Base-by-base conservation (phyloP, 495 filamentous ascomycete species). In the Penicillium salamii region DNA sequence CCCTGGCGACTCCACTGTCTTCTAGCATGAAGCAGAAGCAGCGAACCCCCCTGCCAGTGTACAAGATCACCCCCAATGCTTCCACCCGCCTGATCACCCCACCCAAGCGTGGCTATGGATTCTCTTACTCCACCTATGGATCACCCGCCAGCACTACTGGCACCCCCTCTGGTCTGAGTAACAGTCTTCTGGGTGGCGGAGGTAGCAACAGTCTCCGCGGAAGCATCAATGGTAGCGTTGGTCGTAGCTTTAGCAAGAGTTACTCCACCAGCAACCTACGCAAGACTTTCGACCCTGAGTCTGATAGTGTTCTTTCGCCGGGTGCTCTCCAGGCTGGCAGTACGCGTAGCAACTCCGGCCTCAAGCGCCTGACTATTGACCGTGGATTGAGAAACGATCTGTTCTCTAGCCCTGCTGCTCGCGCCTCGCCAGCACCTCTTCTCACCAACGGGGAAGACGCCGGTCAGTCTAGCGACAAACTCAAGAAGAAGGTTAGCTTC, bases 311-410 rank as follows among this genome's bases (percentile, higher is more conserved):
- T 42, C 77, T 97, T 19, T 80, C 85, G 3, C 90, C 92, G 0
- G 90, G 89, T 26, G 89, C 93, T 1, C 88, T 97, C 66, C 88
- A 90, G 15, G 77, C 84, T 20, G 83, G 78, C 52, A 75, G 79
- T 35, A 79, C 79, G 24, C 78, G 82, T 24, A 78, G 81, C 36
- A 82, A 78, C 8, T 82, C 73, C 49, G 82, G 79, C 61, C 71
- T 97, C 59, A 96, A 96, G 75, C 89, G 87, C 54, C 78, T 98
- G 41, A 84, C 90, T 24, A 96, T 98, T 61, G 89, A 96, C 57
- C 86, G 88, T 47, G 87, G 84, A 54, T 72, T 97, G 62, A 82
- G 82, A 24, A 85, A 80, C 44, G 89, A 93, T 66, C 69, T 95
- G 3, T 92, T 90, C 69, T 67, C 68, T 14, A 69, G 66, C 41